Evolutionary conservation across 2,329 filamentous ascomycete species (phyloP).

Genomic region (Apiospora pterosperma): DNA sequence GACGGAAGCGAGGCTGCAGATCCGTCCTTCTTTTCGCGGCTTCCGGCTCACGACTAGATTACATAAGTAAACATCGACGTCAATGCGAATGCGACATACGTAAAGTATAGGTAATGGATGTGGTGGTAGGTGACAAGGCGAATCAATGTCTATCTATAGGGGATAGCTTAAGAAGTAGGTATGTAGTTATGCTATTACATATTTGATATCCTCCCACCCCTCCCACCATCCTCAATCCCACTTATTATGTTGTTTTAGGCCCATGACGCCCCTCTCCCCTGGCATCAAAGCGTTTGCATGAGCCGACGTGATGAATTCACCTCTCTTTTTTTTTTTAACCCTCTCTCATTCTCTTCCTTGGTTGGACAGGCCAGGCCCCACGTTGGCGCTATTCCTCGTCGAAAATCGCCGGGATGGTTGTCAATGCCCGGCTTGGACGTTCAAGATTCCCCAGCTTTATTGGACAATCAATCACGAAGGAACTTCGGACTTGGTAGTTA

Average conservation of each 20-base stretch:
- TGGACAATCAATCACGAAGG: neutral
- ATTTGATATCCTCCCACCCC: neutral
- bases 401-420: neutral
- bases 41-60: neutral
- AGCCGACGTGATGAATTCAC: neutral
- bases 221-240: neutral
- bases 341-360: too few relatives aligned
- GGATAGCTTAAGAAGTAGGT: too few relatives aligned
- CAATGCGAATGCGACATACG: neutral
- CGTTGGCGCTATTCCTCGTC: neutral
- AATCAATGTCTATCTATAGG: neutral
- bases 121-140: too few relatives aligned
- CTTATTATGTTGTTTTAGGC: neutral
- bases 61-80: neutral
- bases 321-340: too few relatives aligned
- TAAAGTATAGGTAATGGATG: too few relatives aligned
- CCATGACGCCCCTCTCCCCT: neutral
- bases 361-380: too few relatives aligned
- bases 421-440: neutral
- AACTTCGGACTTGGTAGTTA: too few relatives aligned
- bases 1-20: neutral
- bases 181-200: neutral
- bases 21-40: neutral
- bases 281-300: conserved; percentile 1
- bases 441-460: neutral